Evolutionary conservation across 1,139 yeast species (phyloP).

Genomic region (Diutina pseudorugosa): DNA sequence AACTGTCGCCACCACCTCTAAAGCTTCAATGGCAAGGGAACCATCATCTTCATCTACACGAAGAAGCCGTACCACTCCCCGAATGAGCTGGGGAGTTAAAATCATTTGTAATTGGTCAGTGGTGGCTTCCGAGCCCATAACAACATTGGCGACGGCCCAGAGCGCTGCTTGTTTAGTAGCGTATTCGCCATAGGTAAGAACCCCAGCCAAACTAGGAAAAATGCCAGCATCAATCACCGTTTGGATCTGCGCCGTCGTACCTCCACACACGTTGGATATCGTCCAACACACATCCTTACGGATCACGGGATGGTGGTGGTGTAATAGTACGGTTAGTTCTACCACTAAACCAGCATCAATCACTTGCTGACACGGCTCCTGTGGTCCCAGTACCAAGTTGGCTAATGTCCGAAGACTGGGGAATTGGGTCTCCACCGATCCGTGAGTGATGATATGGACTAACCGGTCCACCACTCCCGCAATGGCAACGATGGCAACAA

Average conservation of each 20-base stretch:
- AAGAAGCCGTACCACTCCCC: background rate
- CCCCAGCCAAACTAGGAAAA: constrained; percentile 71
- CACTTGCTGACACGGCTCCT: constrained; percentile 92
- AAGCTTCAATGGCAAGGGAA: background rate
- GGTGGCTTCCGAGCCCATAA: constrained; percentile 66
- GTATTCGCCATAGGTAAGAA: constrained; percentile 76
- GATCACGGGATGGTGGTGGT: background rate
- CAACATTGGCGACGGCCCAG: constrained; percentile 98
- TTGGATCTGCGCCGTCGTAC: background rate
- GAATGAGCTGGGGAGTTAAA: background rate
- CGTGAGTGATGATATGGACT: background rate
- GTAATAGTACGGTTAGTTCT: background rate
- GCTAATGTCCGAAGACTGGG: constrained; percentile 15
- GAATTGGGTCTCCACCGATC: background rate
- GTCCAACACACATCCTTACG: constrained; percentile 2
- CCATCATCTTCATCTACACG: background rate
- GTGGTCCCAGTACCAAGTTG: constrained; percentile 93
- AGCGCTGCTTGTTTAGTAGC: constrained; percentile 97
- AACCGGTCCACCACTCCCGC: background rate
- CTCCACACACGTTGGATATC: background rate
- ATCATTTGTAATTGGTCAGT: background rate
- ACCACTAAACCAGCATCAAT: constrained; percentile 81
- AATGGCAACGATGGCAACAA: background rate
- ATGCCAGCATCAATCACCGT: background rate
- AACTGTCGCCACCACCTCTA: background rate